phyloP scores from a whole-genome alignment of 169 alveolate species.

The Cryptosporidium ryanae region DNA sequence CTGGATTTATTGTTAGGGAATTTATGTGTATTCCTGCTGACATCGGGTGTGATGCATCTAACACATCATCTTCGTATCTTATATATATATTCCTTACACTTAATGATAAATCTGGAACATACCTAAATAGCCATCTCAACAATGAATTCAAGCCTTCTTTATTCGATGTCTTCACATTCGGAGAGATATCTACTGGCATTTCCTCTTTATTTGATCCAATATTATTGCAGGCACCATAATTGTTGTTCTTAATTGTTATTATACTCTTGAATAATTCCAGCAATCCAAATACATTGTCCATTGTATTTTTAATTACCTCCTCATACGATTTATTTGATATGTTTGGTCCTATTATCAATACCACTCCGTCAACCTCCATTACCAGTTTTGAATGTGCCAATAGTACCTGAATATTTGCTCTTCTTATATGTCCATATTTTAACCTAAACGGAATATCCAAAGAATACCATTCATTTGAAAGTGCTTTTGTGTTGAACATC shows the following conservation, averaged over 20 bases:
- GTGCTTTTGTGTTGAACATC: constrained; percentile 66
- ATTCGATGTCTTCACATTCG: constrained; percentile 27
- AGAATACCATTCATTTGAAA: constrained; percentile 73
- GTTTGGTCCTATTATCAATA: constrained; percentile 66
- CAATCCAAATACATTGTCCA: constrained; percentile 53
- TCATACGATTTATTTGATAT: constrained; percentile 60
- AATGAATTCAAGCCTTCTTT: constrained; percentile 69
- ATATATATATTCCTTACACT: constrained; percentile 58
- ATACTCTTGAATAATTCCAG: constrained; percentile 46
- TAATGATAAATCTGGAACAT: constrained; percentile 65
- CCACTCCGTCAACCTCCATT: constrained; percentile 69
- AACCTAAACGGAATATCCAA: constrained; percentile 68
- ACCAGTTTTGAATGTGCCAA: constrained; percentile 64
- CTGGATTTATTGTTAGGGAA: constrained; percentile 67
- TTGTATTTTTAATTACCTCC: constrained; percentile 53
- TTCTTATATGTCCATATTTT: constrained; percentile 68
- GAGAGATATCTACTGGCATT: neutral
- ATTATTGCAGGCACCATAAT: neutral
- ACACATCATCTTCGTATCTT: constrained; percentile 63
- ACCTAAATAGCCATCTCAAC: constrained; percentile 62
- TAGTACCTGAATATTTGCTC: constrained; percentile 68
- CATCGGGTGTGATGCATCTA: constrained; percentile 64
- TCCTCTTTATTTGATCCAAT: neutral
- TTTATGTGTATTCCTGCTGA: constrained; percentile 62
- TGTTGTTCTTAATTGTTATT: constrained; percentile 39